Evolutionary conservation across 139 green algal genomes (phyloP).

Genomic region (Nannochloris sp.): DNA sequence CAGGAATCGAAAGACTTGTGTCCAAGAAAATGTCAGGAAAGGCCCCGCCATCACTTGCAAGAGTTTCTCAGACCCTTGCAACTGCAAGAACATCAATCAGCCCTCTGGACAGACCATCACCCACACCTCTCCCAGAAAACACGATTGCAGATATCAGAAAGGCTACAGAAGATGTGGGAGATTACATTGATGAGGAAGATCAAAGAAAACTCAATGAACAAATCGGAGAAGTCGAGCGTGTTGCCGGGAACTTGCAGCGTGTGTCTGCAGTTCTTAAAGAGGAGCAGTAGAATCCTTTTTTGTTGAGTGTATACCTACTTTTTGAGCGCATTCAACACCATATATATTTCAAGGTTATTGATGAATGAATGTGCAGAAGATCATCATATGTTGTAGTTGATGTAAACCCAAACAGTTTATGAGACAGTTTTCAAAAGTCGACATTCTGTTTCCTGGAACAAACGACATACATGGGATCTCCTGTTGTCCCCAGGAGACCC

Average conservation of each 20-base stretch:
- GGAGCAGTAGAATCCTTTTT: background rate
- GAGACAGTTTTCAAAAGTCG: background rate
- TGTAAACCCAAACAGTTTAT: too few relatives aligned
- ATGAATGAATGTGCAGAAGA: background rate
- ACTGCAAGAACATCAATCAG: conserved; percentile 11
- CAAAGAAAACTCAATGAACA: conserved; percentile 2
- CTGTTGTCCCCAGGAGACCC: conserved; percentile 14
- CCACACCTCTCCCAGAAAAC: background rate
- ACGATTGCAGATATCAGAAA: conserved; percentile 5
- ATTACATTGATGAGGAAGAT: conserved; percentile 6
- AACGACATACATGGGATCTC: conserved; percentile 44
- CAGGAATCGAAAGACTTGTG: conserved; percentile 1
- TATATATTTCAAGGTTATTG: background rate
- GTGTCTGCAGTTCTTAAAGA: conserved; percentile 12
- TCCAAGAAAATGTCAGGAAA: background rate
- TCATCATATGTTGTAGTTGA: too few relatives aligned
- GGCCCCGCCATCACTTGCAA: conserved; percentile 1
- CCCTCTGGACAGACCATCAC: background rate
- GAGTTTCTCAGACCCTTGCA: conserved; percentile 3
- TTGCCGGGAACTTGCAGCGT: conserved; percentile 6
- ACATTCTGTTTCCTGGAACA: conserved; percentile 19
- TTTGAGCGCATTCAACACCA: background rate
- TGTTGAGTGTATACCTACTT: background rate
- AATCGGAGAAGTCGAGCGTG: conserved; percentile 3
- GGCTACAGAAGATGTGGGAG: background rate